Conservation (phyloP, 2,329 filamentous ascomycete genomes). For the Trichoderma citrinoviride region DNA sequence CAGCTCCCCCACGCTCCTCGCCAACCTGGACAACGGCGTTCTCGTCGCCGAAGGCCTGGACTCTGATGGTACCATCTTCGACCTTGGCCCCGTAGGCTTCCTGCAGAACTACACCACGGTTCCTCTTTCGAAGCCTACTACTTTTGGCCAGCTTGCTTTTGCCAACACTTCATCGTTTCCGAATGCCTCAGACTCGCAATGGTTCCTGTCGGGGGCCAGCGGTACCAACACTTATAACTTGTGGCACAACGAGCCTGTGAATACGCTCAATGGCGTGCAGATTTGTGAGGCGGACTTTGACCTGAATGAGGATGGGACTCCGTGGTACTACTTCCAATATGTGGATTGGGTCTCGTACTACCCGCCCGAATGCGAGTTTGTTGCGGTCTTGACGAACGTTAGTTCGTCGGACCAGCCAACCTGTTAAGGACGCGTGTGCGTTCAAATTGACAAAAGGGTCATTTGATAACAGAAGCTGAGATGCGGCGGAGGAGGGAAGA, state of each 20-base stretch:
- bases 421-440: neutral
- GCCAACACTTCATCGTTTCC: neutral
- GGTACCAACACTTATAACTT: conserved; percentile 10
- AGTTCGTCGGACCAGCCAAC: conserved; percentile 1
- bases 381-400: conserved; percentile 13
- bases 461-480: neutral
- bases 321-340: conserved; percentile 21
- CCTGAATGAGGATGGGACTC: conserved; percentile 16
- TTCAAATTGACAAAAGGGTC: neutral
- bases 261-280: conserved; percentile 17
- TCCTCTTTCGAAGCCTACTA: neutral
- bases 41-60: neutral
- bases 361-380: conserved; percentile 9
- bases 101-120: conserved; percentile 5
- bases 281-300: conserved; percentile 21
- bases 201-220: neutral
- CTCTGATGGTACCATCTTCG: conserved; percentile 12
- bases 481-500: too few species aligned
- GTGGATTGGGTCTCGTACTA: conserved; percentile 17
- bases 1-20: conserved; percentile 5
- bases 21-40: conserved; percentile 17
- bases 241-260: conserved; percentile 9
- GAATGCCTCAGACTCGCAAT: conserved; percentile 17
- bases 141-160: conserved; percentile 16
- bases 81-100: conserved; percentile 1